Conservation (phyloP, 495 filamentous ascomycete species). For the Cercophora newfieldiana region DNA sequence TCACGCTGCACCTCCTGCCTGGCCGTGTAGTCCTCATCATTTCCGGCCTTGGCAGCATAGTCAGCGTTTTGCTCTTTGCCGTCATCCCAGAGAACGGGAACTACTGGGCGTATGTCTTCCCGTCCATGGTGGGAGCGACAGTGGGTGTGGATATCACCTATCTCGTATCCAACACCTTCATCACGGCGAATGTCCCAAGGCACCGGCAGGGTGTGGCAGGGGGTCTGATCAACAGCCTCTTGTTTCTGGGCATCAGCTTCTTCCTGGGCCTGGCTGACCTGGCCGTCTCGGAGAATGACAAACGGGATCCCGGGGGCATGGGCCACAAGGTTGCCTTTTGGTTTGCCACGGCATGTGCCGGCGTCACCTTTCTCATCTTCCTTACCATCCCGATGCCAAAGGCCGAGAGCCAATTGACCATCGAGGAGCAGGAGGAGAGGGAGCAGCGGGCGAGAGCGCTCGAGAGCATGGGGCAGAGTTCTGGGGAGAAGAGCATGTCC, state of each 20-base stretch:
- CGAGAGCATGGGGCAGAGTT: not conserved
- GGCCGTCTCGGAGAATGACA: slow-evolving; percentile 51
- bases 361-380: slow-evolving; percentile 55
- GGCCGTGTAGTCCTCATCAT: slow-evolving; percentile 71
- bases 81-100: slow-evolving; percentile 61
- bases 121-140: slow-evolving; percentile 78
- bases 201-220: slow-evolving; percentile 75
- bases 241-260: slow-evolving; percentile 83
- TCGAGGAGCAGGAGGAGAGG: slow-evolving; percentile 26
- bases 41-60: slow-evolving; percentile 63
- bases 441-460: not conserved
- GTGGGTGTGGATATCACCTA: slow-evolving; percentile 83
- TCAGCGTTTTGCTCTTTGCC: slow-evolving; percentile 70
- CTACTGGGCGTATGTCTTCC: slow-evolving; percentile 69
- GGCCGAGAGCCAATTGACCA: slow-evolving; percentile 65
- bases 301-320: slow-evolving; percentile 41
- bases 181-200: slow-evolving; percentile 71
- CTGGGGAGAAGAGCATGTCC: not conserved
- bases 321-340: slow-evolving; percentile 69
- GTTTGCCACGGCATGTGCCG: slow-evolving; percentile 62
- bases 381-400: slow-evolving; percentile 64
- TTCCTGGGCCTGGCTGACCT: slow-evolving; percentile 76
- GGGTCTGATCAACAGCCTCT: slow-evolving; percentile 52
- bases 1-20: slow-evolving; percentile 73
- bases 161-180: slow-evolving; percentile 82